A percentile compares a stretch with the other conserved stretches of the same genome.
phyloP scores from a whole-genome alignment of 1,139 yeast genomes.

The Hanseniaspora gamundiae region DNA sequence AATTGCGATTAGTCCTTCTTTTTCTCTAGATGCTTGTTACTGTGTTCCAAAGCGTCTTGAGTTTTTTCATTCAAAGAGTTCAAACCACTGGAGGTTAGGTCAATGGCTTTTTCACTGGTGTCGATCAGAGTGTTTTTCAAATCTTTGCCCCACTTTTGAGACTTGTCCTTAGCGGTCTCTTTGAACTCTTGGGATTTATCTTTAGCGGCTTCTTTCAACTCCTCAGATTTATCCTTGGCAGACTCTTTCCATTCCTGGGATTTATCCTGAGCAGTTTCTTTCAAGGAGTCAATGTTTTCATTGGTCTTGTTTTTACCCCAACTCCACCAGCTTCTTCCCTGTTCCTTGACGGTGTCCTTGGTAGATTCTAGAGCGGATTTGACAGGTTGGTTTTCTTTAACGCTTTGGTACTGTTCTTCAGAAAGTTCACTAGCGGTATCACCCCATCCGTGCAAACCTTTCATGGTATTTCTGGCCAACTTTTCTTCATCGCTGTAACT shows the following conservation, averaged over 20 bases:
- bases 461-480: constrained; percentile 10
- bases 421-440: constrained; percentile 32
- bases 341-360: constrained; percentile 22
- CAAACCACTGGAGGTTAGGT: neutral
- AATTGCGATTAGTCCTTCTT: neutral
- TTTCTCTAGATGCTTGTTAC: neutral
- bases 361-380: constrained; percentile 12
- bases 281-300: constrained; percentile 20
- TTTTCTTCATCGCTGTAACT: neutral
- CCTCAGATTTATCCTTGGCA: constrained; percentile 4
- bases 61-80: neutral
- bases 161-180: constrained; percentile 2
- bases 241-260: constrained; percentile 10
- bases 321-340: constrained; percentile 20
- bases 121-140: too few relatives aligned
- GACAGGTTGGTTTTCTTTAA: constrained; percentile 12
- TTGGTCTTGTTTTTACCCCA: constrained; percentile 17
- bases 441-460: constrained; percentile 34
- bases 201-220: neutral
- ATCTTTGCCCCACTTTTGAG: constrained; percentile 5
- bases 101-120: neutral
- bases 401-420: constrained; percentile 28
- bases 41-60: constrained; percentile 1
- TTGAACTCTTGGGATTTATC: neutral
- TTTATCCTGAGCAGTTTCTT: constrained; percentile 21